Conservation (phyloP, 2,329 filamentous ascomycete genomes). For the Neofusicoccum laricinum region DNA sequence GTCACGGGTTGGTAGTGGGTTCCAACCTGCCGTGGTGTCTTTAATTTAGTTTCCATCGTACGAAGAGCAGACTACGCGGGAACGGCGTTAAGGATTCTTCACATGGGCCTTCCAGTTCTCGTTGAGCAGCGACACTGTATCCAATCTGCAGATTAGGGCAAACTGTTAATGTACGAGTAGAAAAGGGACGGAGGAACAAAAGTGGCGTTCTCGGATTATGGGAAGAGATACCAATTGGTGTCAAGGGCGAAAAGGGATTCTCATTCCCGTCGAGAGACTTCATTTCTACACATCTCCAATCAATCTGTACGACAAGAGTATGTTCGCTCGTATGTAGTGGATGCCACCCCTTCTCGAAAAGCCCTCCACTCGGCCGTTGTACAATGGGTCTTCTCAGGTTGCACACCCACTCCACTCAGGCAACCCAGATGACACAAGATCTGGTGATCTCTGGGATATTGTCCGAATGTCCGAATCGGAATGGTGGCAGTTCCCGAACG, state of each 20-base stretch:
- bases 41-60: conserved; percentile 18
- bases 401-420: background rate
- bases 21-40: conserved; percentile 4
- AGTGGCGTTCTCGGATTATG: background rate
- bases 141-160: background rate
- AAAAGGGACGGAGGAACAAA: background rate
- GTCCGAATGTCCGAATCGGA: background rate
- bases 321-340: background rate
- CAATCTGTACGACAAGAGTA: background rate
- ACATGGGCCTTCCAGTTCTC: background rate
- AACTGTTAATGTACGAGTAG: background rate
- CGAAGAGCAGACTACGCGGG: background rate
- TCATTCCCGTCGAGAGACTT: background rate
- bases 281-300: background rate
- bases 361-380: background rate
- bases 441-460: conserved; percentile 1
- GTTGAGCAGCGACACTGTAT: background rate
- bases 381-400: background rate
- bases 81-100: background rate
- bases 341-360: background rate
- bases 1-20: too few relatives aligned
- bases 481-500: background rate
- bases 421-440: background rate
- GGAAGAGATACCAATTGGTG: conserved; percentile 8
- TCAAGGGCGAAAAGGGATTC: background rate